Conservation (phyloP, 192 early-diverging fungal genomes). For the Coemansia sp. region DNA sequence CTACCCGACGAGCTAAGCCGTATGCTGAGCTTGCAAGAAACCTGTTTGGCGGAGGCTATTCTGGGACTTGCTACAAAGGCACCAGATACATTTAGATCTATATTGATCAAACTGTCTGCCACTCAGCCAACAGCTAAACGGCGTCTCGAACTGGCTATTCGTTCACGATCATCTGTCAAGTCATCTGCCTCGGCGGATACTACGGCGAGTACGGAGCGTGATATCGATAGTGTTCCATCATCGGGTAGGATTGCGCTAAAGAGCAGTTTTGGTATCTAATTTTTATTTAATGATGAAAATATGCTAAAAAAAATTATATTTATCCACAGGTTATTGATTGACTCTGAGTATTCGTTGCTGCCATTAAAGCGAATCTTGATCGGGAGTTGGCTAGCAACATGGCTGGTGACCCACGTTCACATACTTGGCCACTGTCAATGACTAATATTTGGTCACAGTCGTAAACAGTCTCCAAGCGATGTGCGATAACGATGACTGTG, state of each 20-base stretch:
- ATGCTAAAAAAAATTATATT: not conserved
- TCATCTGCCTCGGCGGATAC: not conserved
- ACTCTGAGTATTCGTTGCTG: not conserved
- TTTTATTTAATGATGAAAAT: too few relatives aligned
- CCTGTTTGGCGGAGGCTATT: conserved; percentile 22
- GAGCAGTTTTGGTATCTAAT: conserved; percentile 34
- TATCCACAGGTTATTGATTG: not conserved
- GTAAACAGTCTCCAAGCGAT: conserved; percentile 55
- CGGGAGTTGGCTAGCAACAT: not conserved
- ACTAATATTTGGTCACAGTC: conserved; percentile 37
- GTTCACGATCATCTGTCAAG: conserved; percentile 13
- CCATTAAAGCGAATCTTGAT: conserved; percentile 15
- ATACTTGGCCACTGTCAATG: conserved; percentile 27
- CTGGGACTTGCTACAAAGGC: conserved; percentile 22
- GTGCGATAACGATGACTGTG: conserved; percentile 70
- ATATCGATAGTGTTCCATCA: not conserved
- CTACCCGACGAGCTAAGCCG: conserved; percentile 1
- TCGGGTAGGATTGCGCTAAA: conserved; percentile 25
- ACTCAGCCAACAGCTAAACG: conserved; percentile 31
- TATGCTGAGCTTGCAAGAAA: not conserved
- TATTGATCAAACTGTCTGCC: conserved; percentile 26
- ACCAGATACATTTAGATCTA: conserved; percentile 19
- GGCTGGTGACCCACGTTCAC: conserved; percentile 22
- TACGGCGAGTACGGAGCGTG: not conserved
- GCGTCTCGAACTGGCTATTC: conserved; percentile 29